Evolutionary conservation across 2,329 filamentous ascomycete species (phyloP), one percentile per base, ranked within the genome.

Genomic region (Ceratocystis lukuohia): DNA sequence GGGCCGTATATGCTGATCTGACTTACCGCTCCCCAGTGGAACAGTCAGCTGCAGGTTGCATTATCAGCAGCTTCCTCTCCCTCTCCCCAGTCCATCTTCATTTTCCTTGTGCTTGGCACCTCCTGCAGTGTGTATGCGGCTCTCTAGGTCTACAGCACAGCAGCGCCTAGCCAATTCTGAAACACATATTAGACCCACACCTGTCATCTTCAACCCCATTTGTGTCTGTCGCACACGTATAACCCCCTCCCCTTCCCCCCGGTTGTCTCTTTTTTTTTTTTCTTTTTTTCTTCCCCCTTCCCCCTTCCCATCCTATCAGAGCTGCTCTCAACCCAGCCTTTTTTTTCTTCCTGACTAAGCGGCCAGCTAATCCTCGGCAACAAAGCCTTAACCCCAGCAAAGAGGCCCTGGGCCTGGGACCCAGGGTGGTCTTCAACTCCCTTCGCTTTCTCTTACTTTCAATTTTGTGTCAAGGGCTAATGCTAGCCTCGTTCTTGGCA

Each of bases 121-220:
- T 41, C 22, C 20, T 53, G 48, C 22, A 28, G 10, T 10, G 10
- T 53, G 22, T 25, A 10, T 53, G 48, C 48, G 17, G 48, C 48
- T 53, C 22, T 53, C 17, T 53, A 53, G 48, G 48, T 50, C n/a
- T 57, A 57, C 53, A 57, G 25, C 56, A 59, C 28, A 12, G n/a
- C 28, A 59, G 56, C 56, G 28, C 25, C 56, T 37, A 59, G 56
- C 56, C 33, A n/a, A 37, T 37, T 59, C 56, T 59, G 56, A 59
- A 59, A 59, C 56, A 37, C 28, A 8, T 59, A 37, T 30, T 59
- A 59, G 30, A 37, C 56, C 25, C 17, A 59, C 56, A 53, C 56
- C 56, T 59, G 56, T 59, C 56, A 30, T 59, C 5, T 5, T n/a
- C 56, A 59, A 15, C 37, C 56, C 56, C 56, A n/a, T 15, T 37